These are phyloP conservation scores for Kodamaea derodonti DNA, from an alignment of 1,139 yeast species.

Conservation along the genomic window DNA sequence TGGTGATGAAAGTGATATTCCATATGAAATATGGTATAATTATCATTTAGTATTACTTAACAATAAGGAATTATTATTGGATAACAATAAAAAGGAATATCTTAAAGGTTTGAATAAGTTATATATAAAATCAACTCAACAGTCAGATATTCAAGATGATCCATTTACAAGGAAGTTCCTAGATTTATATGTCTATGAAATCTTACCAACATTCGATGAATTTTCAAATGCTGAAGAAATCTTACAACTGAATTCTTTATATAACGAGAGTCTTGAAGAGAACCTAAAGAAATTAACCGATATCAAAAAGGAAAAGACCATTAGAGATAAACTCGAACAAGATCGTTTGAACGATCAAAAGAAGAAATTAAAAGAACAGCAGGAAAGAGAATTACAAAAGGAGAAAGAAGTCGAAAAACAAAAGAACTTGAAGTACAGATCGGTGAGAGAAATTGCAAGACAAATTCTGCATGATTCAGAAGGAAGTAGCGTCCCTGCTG, in stretches of 20 bases:
- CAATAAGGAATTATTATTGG: constrained; percentile 14
- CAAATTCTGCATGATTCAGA: constrained; percentile 9
- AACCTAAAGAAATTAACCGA: constrained; percentile 15
- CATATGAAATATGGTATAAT: constrained; percentile 33
- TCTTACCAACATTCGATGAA: constrained; percentile 29
- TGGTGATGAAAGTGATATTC: constrained; percentile 21
- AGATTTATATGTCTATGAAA: constrained; percentile 35
- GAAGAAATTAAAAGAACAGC: constrained; percentile 14
- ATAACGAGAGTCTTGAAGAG: constrained; percentile 12
- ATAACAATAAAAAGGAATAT: constrained; percentile 6
- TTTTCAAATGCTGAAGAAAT: constrained; percentile 27
- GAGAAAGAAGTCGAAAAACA: constrained; percentile 24
- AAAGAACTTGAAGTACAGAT: constrained; percentile 31
- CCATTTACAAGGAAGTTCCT: constrained; percentile 18
- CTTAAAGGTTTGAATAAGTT: constrained; percentile 7
- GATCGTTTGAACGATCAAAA: constrained; percentile 12
- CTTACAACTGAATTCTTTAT: constrained; percentile 19
- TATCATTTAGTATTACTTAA: constrained; percentile 27
- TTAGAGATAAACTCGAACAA: constrained; percentile 17
- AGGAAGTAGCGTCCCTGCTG: constrained; percentile 1
- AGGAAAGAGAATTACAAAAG: constrained; percentile 19
- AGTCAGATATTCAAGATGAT: constrained; percentile 1
- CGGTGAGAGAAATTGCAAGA: constrained; percentile 15
- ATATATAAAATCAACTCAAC: constrained; percentile 9
- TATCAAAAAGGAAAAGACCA: constrained; percentile 15